Base-by-base conservation (phyloP, 345 rosid species). In the Gossypium sturtianum region DNA sequence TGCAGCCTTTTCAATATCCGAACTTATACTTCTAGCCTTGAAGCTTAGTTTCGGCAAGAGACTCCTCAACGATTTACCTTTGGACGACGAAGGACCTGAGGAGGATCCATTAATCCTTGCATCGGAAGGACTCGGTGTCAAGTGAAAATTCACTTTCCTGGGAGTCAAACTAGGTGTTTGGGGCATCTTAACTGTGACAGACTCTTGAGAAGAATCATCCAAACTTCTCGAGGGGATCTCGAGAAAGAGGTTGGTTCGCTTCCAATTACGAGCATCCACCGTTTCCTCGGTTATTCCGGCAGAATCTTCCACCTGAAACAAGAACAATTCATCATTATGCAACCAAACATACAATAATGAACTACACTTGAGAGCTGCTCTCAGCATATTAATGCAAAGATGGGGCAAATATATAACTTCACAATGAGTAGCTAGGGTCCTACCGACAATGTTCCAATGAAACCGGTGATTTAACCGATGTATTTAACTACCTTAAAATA, bases 101-200 rank as follows among this genome's bases (percentile, higher is more conserved):
- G 91, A 88, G 52, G 91, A 88, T 0, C 73, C 83, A 73, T 54
- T 67, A 17, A 63, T 57, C 72, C 80, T 83, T 73, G 80, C 86
- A 79, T 83, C 89, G 2, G 79, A 78, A 73, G 94, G 82, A 71
- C 17, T 83, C 22, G 93, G 87, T 57, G 91, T 85, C 84, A 89
- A 60, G 74, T 82, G 77, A 76, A 94, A 94, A 79, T 91, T 92
- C 17, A 94, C 98, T 83, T 87, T 91, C 81, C 80, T 89, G 2
- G 97, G 97, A 71, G 93, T 92, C 73, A 86, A 86, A 86, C 89
- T 91, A 56, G 93, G 93, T 10, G 95, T 84, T 57, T 88, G 88
- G 0, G 94, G 91, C 89, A 92, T 90, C 82, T 86, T 91, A 70
- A 92, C 80, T 15, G 76, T 66, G 65, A 81, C 84, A 6, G 87